phyloP scores from a whole-genome alignment of 176 grass and related monocot species.

The Oryza officinalis region DNA sequence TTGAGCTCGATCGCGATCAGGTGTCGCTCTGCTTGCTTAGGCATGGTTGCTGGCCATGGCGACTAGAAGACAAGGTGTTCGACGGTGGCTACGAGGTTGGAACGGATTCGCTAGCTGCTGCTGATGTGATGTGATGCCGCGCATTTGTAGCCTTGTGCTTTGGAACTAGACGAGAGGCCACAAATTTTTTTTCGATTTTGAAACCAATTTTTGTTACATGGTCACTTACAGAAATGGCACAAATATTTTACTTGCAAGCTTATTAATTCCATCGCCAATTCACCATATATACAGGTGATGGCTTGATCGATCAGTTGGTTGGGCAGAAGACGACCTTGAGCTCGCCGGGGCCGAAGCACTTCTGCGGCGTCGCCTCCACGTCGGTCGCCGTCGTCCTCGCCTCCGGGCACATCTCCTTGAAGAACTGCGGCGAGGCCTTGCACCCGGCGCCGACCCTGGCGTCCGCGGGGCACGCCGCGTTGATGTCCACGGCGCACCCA shows the following conservation, averaged over 20 bases:
- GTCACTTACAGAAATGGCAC: neutral
- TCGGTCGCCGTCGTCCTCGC: constrained; percentile 46
- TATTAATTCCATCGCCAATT: neutral
- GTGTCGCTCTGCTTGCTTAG: neutral
- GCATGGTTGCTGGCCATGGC: neutral
- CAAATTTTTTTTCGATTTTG: no score
- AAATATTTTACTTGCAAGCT: neutral
- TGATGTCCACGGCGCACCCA: constrained; percentile 47
- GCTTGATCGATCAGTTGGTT: neutral
- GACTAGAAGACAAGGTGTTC: neutral
- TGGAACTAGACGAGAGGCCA: neutral
- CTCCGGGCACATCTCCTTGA: constrained; percentile 43
- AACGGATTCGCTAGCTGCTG: neutral
- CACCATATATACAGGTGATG: neutral
- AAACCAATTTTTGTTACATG: neutral
- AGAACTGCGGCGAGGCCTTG: neutral
- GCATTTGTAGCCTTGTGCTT: neutral
- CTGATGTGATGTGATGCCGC: neutral
- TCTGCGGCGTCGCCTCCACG: constrained; percentile 43
- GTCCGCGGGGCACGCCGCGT: neutral
- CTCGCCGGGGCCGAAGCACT: constrained; percentile 35
- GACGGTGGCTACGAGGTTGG: neutral
- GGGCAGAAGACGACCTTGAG: constrained; percentile 38
- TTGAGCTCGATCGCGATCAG: neutral
- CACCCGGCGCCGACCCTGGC: constrained; percentile 12